Evolutionary conservation across 305 asterid genomes (phyloP).

Genomic region (Solanum chacoense): DNA sequence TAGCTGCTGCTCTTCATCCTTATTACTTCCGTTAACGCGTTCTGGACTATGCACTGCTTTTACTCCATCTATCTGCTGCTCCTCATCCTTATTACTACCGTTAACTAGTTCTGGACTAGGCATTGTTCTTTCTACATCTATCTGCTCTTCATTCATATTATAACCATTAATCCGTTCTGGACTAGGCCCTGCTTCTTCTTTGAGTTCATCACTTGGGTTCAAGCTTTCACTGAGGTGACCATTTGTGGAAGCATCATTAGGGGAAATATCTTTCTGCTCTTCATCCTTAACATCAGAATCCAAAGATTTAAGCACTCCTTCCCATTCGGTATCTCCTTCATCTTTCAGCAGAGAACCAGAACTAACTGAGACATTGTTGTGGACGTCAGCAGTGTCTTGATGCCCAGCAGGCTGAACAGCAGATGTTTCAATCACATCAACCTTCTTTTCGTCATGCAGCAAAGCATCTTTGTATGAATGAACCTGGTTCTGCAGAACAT

Average conservation of each 20-base stretch:
- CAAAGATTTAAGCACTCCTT: slow-evolving; percentile 18
- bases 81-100: not conserved
- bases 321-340: slow-evolving; percentile 13
- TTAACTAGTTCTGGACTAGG: not conserved
- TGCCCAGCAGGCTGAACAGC: slow-evolving; percentile 10
- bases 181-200: not conserved
- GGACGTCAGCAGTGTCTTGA: slow-evolving; percentile 13
- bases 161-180: not conserved
- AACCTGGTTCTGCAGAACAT: slow-evolving; percentile 16
- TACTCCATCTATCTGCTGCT: slow-evolving; percentile 3
- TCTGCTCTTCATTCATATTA: slow-evolving; percentile 16
- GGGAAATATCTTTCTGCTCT: slow-evolving; percentile 20
- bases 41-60: not conserved
- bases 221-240: not conserved
- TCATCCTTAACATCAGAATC: slow-evolving; percentile 20
- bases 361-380: slow-evolving; percentile 10
- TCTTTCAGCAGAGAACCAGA: slow-evolving; percentile 15
- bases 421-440: slow-evolving; percentile 9
- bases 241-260: slow-evolving; percentile 11
- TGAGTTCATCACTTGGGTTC: not conserved
- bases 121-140: not conserved
- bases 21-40: not conserved
- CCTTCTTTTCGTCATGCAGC: slow-evolving; percentile 15
- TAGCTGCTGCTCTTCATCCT: not conserved
- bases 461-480: slow-evolving; percentile 23